Evolutionary conservation across 1,284 basidiomycete species (phyloP).

Genomic region (Papiliotrema flavescens): DNA sequence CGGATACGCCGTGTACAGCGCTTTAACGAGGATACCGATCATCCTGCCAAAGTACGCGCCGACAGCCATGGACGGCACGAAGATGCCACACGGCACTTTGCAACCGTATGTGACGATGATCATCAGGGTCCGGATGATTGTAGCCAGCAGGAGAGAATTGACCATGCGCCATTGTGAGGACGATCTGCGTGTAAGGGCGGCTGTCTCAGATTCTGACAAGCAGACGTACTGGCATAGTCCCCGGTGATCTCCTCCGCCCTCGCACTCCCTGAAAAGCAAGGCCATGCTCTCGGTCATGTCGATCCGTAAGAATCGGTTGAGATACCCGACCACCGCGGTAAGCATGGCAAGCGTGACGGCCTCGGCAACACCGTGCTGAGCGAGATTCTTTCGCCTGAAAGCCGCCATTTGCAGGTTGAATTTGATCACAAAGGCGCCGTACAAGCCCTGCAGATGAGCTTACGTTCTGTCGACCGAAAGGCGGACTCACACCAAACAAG

Average conservation of each 20-base stretch:
- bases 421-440: slow-evolving; percentile 94
- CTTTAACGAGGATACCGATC: slow-evolving; percentile 92
- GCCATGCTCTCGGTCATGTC: slow-evolving; percentile 98
- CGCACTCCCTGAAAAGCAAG: slow-evolving; percentile 95
- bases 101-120: slow-evolving; percentile 93
- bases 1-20: slow-evolving; percentile 82
- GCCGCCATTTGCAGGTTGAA: slow-evolving; percentile 93
- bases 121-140: slow-evolving; percentile 77
- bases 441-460: slow-evolving; percentile 66
- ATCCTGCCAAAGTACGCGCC: slow-evolving; percentile 94
- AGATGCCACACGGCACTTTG: slow-evolving; percentile 96
- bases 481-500: slow-evolving; percentile 75
- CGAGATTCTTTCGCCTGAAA: slow-evolving; percentile 86
- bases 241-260: slow-evolving; percentile 86
- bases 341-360: slow-evolving; percentile 80
- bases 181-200: slow-evolving; percentile 55
- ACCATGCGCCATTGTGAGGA: slow-evolving; percentile 92
- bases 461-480: not conserved
- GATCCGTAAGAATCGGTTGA: slow-evolving; percentile 89
- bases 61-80: slow-evolving; percentile 96
- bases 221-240: slow-evolving; percentile 85
- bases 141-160: slow-evolving; percentile 87
- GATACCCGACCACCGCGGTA: slow-evolving; percentile 89
- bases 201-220: not conserved
- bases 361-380: slow-evolving; percentile 79